Evolutionary conservation across 495 filamentous ascomycete species (phyloP).

Genomic region (Neurospora sp.): DNA sequence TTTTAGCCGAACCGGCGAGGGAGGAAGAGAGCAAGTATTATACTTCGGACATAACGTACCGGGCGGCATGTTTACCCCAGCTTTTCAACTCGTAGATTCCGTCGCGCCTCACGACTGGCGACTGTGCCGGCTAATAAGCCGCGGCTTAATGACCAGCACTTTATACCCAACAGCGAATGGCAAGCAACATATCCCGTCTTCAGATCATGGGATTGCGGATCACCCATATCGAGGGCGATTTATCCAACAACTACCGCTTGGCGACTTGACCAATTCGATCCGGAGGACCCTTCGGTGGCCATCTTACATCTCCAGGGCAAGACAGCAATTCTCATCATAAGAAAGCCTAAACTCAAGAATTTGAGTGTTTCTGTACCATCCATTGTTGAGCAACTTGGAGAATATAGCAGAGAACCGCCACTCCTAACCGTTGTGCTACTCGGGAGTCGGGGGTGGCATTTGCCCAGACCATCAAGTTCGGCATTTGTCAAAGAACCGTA

Average conservation of each 20-base stretch:
- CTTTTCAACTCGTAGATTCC: neutral
- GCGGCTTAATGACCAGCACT: conserved; percentile 12
- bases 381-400: neutral
- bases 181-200: conserved; percentile 19
- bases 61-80: neutral
- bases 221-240: conserved; percentile 7
- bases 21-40: neutral
- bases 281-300: neutral
- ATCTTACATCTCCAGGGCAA: neutral
- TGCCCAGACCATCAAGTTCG: neutral
- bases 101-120: neutral
- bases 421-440: neutral
- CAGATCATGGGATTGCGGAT: conserved; percentile 16
- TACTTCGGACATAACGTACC: neutral
- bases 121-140: conserved; percentile 11
- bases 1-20: neutral
- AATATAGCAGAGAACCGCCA: neutral
- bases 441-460: neutral
- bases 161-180: conserved; percentile 9
- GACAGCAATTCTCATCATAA: neutral
- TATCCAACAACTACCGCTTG: conserved; percentile 24
- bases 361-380: neutral
- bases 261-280: conserved; percentile 1
- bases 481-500: neutral
- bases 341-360: neutral